Evolutionary conservation across 2,329 filamentous ascomycete genomes (phyloP), one percentile per base, ranked within the genome.

Genomic region (Fusarium pilosicola): DNA sequence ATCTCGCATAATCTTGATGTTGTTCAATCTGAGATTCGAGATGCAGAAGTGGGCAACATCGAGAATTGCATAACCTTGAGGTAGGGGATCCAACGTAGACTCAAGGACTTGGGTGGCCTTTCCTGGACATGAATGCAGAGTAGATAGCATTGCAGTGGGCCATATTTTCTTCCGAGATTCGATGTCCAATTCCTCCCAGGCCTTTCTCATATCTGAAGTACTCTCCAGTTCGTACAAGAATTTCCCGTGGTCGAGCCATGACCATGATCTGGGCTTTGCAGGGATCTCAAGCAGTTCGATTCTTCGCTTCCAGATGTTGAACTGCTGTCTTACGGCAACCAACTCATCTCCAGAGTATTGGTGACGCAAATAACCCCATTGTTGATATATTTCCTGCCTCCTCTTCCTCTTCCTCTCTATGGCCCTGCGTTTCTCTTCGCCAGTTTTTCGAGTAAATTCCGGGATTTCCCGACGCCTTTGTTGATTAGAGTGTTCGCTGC

Each of bases 61-160:
- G 9, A 80, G 76, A 14, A 83, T 79, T 14, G 82, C 81, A 60
- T 84, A 86, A 3, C 81, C 81, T 1, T 81, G 82, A 4, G 81
- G 78, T 17, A 77, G 59, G 10, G 81, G 80, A 41, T 83, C 77
- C 61, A 83, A 64, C 0, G 83, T 86, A 8, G 83, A 83, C 24
- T 79, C 74, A 5, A 86, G 78, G 13, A 86, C 78, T 60, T 71
- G 71, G 17, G 52, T 56, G 6, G 79, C 79, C 60, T 80, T 81
- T 15, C 78, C 76, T 3, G 83, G 83, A n/a, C 70, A 75, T 13
- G 65, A 70, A 45, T 78, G 73, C 41, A 86, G 62, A 3, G 82
- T 80, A 4, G 81, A 82, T 11, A 85, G 66, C 79, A 86, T 83
- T 24, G 80, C 56, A 10, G 64, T 55, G 9, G 79, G 79, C 84